Conservation (phyloP, 352 stramenopile genomes). For the Globisporangium echinulatum region DNA sequence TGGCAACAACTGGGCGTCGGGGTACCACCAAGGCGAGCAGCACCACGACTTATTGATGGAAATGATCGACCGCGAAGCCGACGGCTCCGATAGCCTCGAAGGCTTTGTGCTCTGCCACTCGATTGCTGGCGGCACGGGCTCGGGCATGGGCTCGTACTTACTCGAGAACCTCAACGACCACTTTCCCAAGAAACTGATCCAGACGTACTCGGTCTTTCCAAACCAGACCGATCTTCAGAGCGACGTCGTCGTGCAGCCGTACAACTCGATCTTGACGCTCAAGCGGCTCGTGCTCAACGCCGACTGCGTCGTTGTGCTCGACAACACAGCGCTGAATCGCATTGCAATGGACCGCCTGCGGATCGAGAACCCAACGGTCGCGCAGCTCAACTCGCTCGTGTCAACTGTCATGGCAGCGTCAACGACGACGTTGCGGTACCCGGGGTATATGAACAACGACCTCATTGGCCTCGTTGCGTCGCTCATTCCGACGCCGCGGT, state of each 20-base stretch:
- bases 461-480: slow-evolving; percentile 97
- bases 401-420: slow-evolving; percentile 98
- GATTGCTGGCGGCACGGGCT: slow-evolving; percentile 98
- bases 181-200: slow-evolving; percentile 99
- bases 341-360: slow-evolving; percentile 94
- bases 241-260: slow-evolving; percentile 99
- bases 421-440: slow-evolving; percentile 96
- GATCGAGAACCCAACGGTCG: slow-evolving; percentile 95
- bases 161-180: slow-evolving; percentile 99
- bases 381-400: slow-evolving; percentile 96
- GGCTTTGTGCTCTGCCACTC: slow-evolving; percentile 98
- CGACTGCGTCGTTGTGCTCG: slow-evolving; percentile 98
- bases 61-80: slow-evolving; percentile 99
- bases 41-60: slow-evolving; percentile 98
- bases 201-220: slow-evolving; percentile 99
- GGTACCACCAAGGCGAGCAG: slow-evolving; percentile 88
- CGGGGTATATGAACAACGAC: slow-evolving; percentile 99
- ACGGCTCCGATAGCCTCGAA: slow-evolving; percentile 92
- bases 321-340: slow-evolving; percentile 98
- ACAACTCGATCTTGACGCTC: slow-evolving; percentile 99
- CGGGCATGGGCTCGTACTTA: slow-evolving; percentile 99
- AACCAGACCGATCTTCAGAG: slow-evolving; percentile 91
- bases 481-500: slow-evolving; percentile 97
- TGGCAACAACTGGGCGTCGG: slow-evolving; percentile 92
- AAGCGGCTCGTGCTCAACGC: slow-evolving; percentile 98